A percentile compares a stretch with the other conserved stretches of the same genome.
Evolutionary conservation across 805 yeast species (phyloP).

Genomic region (Grigorovia jiainica): DNA sequence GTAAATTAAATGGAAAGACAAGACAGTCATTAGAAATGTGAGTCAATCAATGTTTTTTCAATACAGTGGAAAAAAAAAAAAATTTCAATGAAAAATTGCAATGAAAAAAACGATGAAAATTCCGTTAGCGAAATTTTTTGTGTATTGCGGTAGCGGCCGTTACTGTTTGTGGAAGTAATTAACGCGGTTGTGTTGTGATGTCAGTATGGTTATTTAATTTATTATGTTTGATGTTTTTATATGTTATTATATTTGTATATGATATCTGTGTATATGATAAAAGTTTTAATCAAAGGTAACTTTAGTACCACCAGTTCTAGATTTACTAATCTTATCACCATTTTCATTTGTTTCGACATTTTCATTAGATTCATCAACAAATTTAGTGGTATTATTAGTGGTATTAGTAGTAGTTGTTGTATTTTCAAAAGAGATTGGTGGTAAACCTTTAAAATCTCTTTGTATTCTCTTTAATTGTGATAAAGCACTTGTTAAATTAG

Average conservation of each 20-base stretch:
- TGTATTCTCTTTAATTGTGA: slow-evolving; percentile 65
- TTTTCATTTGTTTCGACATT: neutral
- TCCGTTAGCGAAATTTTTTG: no score
- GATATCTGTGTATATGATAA: neutral
- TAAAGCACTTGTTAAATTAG: slow-evolving; percentile 25
- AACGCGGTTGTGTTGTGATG: neutral
- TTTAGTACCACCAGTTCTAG: slow-evolving; percentile 25
- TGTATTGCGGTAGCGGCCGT: no score
- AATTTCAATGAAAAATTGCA: no score
- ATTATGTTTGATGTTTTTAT: neutral
- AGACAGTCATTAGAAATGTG: no score
- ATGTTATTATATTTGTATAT: neutral
- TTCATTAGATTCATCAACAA: neutral
- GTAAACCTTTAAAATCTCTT: slow-evolving; percentile 71
- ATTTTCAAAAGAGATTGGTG: slow-evolving; percentile 35
- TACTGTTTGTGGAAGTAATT: no score
- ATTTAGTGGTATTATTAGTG: neutral
- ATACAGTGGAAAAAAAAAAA: no score
- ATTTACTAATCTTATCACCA: slow-evolving; percentile 9
- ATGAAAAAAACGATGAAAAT: no score
- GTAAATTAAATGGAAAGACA: neutral
- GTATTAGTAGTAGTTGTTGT: neutral
- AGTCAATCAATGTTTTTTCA: no score
- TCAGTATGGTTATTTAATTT: neutral
- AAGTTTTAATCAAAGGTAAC: slow-evolving; percentile 17